Evolutionary conservation across 306 rosid genomes (phyloP).

Genomic region (Carpinus fangiana): DNA sequence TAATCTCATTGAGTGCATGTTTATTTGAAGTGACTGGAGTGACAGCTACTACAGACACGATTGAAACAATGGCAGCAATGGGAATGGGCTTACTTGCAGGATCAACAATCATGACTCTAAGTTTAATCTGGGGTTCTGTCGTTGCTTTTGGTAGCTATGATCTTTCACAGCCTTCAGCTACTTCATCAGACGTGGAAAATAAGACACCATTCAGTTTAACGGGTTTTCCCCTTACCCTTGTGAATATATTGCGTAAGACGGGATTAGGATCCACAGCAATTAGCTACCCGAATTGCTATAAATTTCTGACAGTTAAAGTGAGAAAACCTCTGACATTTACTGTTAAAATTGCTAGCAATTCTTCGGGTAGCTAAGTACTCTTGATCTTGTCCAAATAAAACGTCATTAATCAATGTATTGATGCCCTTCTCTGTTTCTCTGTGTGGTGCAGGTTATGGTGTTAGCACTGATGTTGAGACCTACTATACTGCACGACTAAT

Average conservation of each 20-base stretch:
- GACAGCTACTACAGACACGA: conserved; percentile 22
- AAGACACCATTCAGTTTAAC: conserved; percentile 23
- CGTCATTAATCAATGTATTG: neutral
- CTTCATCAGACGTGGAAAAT: conserved; percentile 9
- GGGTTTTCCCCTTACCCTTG: conserved; percentile 7
- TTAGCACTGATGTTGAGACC: conserved; percentile 32
- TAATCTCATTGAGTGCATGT: neutral
- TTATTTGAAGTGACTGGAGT: conserved; percentile 30
- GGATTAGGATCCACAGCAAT: too few species aligned
- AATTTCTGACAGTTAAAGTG: too few species aligned
- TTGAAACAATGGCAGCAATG: conserved; percentile 21
- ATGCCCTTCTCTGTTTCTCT: too few species aligned
- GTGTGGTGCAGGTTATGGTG: conserved; percentile 34
- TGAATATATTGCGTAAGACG: too few species aligned
- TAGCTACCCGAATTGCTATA: too few species aligned
- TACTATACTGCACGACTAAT: conserved; percentile 32
- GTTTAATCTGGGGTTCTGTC: conserved; percentile 37
- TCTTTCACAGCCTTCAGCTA: conserved; percentile 22
- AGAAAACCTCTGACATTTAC: too few species aligned
- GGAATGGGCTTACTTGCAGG: conserved; percentile 38
- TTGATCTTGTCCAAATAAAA: too few species aligned
- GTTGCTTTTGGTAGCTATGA: conserved; percentile 38
- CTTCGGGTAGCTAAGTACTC: too few species aligned
- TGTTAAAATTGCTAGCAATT: too few species aligned
- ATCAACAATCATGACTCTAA: conserved; percentile 36